A percentile compares a stretch with the other conserved stretches of the same genome.
phyloP scores from a whole-genome alignment of 345 rosid species.

The Barbarea vulgaris region DNA sequence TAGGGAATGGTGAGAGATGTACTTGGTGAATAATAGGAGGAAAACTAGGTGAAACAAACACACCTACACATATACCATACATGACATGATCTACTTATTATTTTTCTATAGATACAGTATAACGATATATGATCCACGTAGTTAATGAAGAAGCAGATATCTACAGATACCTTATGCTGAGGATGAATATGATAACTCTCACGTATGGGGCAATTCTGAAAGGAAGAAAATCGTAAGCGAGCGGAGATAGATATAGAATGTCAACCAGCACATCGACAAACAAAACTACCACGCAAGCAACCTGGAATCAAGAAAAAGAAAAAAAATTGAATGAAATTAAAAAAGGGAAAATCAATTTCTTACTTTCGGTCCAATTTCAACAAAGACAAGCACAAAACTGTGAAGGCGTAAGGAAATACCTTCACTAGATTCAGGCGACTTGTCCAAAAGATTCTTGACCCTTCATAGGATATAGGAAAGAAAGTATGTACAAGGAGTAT shows the following conservation, averaged over 20 bases:
- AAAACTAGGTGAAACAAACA: neutral
- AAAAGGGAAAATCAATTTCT: neutral
- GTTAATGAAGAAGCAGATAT: conserved; percentile 6
- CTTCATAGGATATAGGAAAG: conserved; percentile 81
- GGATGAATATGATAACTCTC: conserved; percentile 78
- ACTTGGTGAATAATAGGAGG: neutral
- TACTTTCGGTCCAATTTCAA: neutral
- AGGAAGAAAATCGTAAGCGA: conserved; percentile 69
- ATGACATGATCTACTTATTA: neutral
- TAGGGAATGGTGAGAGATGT: neutral
- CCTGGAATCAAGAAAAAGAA: conserved; percentile 55
- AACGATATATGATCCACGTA: neutral
- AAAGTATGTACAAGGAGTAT: conserved; percentile 65
- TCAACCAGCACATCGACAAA: conserved; percentile 74
- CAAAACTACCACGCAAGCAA: conserved; percentile 62
- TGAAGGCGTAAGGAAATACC: conserved; percentile 46
- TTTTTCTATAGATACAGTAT: neutral
- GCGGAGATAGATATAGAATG: conserved; percentile 73
- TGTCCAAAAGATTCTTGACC: conserved; percentile 62
- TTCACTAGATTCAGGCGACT: conserved; percentile 60
- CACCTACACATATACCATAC: neutral
- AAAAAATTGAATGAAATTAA: neutral
- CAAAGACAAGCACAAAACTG: conserved; percentile 18
- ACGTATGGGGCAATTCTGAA: conserved; percentile 84
- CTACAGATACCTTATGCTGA: conserved; percentile 64